phyloP scores from a whole-genome alignment of 2,329 filamentous ascomycete species.

The Penicillium sp. region DNA sequence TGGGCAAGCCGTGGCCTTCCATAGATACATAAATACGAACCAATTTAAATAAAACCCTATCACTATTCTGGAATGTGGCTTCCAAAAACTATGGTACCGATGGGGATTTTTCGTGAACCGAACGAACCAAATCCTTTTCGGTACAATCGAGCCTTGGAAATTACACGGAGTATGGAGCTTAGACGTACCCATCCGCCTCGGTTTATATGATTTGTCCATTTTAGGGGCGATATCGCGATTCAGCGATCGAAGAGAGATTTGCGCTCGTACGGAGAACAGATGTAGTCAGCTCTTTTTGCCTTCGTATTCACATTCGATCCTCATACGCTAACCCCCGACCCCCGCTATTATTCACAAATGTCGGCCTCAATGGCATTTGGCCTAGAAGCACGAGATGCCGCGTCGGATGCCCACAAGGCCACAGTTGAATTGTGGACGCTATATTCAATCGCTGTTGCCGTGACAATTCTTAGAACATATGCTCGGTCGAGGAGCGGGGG shows the following conservation, averaged over 20 bases:
- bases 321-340: background rate
- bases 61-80: background rate
- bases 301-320: background rate
- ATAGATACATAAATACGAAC: background rate
- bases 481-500: slow-evolving; percentile 20
- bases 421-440: slow-evolving; percentile 27
- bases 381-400: slow-evolving; percentile 14
- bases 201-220: no score
- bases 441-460: slow-evolving; percentile 24
- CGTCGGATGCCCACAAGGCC: slow-evolving; percentile 12
- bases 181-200: no score
- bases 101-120: background rate
- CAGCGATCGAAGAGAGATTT: background rate
- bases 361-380: background rate
- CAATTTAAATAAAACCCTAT: background rate
- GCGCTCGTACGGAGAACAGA: background rate
- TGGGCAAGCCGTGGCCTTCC: background rate
- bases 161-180: no score
- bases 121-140: background rate
- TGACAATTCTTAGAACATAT: slow-evolving; percentile 42
- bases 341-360: background rate
- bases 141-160: no score
- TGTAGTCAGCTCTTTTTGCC: background rate
- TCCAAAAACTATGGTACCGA: background rate
- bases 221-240: background rate